Evolutionary conservation across 23 red algal genomes (phyloP), one percentile per base, ranked within the genome.

Genomic region (Pyropia haitanensis): DNA sequence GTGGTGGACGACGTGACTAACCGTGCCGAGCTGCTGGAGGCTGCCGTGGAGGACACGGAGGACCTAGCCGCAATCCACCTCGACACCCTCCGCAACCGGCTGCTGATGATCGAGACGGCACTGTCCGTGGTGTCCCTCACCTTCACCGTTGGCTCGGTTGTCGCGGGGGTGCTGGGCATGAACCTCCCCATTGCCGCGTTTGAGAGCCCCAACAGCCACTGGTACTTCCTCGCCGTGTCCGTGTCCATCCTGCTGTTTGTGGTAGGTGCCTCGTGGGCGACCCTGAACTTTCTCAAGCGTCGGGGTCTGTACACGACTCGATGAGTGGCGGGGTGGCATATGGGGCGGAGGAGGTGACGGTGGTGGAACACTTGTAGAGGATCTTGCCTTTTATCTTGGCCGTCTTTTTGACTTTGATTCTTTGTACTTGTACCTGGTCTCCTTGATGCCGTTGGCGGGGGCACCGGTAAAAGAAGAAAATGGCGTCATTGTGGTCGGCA

Each of bases 131-230:
- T 83, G 17, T 75, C 67, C 50, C 70, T 83, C 49, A 80, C 59
- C 21, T 76, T 84, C 27, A 64, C 64, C 14, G 56, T 79, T 44
- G 73, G 80, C 18, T 63, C 50, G 13, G 62, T 94, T 16, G 65
- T 94, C 16, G 72, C 78, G 15, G 88, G 79, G 25, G 64, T 94
- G 24, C 85, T 94, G 3, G 88, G 88, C 13, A 94, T 94, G 88
- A 94, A 94, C 51, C 57, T 94, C 18, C 39, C 30, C 18, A 79
- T 88, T 39, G 62, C 73, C 15, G 54, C 65, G 17, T 88, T 88
- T 53, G 53, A 63, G 15, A 33, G 46, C 14, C 18, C 46, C 19
- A 55, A 60, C 16, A 72, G 72, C 27, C 72, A 60, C 14, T 71
- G 58, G 18, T 88, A 72, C 71, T 88, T 88, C 64, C 67, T 71